Evolutionary conservation across 1,284 basidiomycete genomes (phyloP), one percentile per base, ranked within the genome.

Genomic region (Moniliophthora roreri): DNA sequence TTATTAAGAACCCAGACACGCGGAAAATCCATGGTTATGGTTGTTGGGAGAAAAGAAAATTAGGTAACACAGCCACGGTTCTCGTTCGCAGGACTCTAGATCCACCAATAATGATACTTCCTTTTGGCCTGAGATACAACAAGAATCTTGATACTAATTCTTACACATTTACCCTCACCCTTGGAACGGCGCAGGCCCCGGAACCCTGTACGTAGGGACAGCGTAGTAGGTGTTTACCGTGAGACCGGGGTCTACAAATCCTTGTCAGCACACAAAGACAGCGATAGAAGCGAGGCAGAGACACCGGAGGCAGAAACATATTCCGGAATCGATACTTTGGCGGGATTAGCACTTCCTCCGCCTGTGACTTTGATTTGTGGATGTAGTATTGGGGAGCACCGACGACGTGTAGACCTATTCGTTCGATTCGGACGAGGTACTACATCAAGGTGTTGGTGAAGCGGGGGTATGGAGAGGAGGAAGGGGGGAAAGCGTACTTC

Each of bases 211-310:
- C 9, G 73, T 74, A 13, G 74, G 74, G 28, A 66, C 60, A 37
- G 69, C 73, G 60, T 70, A 59, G 63, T 78, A 76, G 57, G 77
- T 76, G 62, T 76, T 69, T 55, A 76, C 69, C 15, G 70, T 69
- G 49, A 78, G 61, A 18, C 72, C 70, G 26, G 72, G 67, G 55
- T 74, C 73, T 66, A 26, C 28, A 32, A 18, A n/a, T n/a, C n/a
- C n/a, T n/a, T n/a, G n/a, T 5, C 32, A 7, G 21, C 20, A 15
- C 18, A 32, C 18, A 13, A 10, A 1, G 32, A 16, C 21, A 21
- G 47, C 8, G 51, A 28, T 34, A 16, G 38, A 18, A 2, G 23
- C 13, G 18, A 6, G 15, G 18, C n/a, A 8, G 8, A 48, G 63
- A 60, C 49, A 72, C 70, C 72, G 48, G 41, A 59, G 21, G 70